Percentiles rank a stretch among this genome's conserved stretches.
Evolutionary conservation across 2,329 filamentous ascomycete genomes (phyloP).

Genomic region (Botryotinia calthae): DNA sequence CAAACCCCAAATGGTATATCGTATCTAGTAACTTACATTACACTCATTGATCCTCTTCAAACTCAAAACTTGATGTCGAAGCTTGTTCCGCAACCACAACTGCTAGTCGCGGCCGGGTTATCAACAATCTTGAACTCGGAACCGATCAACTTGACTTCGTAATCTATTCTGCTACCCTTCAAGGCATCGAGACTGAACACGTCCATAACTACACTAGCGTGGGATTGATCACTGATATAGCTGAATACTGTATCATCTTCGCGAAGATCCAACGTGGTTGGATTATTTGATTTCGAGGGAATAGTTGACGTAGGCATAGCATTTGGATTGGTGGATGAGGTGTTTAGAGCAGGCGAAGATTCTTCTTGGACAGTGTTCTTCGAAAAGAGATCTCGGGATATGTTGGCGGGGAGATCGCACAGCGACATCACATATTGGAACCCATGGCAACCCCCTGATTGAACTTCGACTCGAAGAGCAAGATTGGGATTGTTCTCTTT

Average conservation of each 20-base stretch:
- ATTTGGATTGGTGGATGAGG: conserved; percentile 27
- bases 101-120: conserved; percentile 87
- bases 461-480: conserved; percentile 86
- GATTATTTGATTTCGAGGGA: background rate
- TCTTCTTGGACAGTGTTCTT: conserved; percentile 16
- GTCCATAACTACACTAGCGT: conserved; percentile 85
- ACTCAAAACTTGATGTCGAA: conserved; percentile 79
- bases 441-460: conserved; percentile 92
- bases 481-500: conserved; percentile 73
- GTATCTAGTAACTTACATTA: conserved; percentile 3
- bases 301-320: conserved; percentile 17
- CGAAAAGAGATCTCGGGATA: conserved; percentile 22
- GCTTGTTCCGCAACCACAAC: conserved; percentile 94
- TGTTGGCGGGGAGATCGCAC: conserved; percentile 54
- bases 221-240: conserved; percentile 58
- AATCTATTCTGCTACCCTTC: conserved; percentile 93
- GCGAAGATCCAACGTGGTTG: conserved; percentile 47
- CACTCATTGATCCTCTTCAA: conserved; percentile 23
- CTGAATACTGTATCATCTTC: conserved; percentile 80
- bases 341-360: conserved; percentile 25
- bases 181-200: conserved; percentile 81
- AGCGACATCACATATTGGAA: conserved; percentile 97
- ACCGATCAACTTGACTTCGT: conserved; percentile 91
- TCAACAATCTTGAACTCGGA: conserved; percentile 96
- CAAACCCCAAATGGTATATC: background rate